These are phyloP conservation scores for Asterochloris erici DNA, from an alignment of 139 green algal genomes.

Conservation along the genomic window DNA sequence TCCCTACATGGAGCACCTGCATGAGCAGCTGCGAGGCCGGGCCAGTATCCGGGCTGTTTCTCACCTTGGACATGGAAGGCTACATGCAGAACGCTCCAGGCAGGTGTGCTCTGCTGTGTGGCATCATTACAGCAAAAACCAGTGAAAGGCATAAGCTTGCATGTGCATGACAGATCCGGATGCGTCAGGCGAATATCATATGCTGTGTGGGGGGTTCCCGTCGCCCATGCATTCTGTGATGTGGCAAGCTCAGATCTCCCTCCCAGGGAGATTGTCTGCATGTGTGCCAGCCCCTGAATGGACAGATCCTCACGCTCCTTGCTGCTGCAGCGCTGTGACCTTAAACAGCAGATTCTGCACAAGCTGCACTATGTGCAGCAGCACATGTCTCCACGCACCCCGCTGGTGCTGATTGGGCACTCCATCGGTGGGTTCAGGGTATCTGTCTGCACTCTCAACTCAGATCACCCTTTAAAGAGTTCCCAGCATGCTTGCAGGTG, in stretches of 20 bases:
- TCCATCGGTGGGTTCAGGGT: background rate
- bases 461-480: background rate
- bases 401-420: slow-evolving; percentile 10
- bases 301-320: too few species aligned
- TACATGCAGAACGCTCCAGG: too few species aligned
- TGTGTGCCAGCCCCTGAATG: too few species aligned
- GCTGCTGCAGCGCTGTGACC: background rate
- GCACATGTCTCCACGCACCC: background rate
- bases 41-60: slow-evolving; percentile 7
- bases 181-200: slow-evolving; percentile 1
- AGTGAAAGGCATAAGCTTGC: too few species aligned
- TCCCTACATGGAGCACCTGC: slow-evolving; percentile 8
- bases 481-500: background rate
- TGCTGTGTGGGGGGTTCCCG: too few species aligned
- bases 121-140: too few species aligned
- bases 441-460: background rate
- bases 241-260: too few species aligned
- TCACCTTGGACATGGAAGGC: background rate
- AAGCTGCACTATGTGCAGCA: slow-evolving; percentile 8
- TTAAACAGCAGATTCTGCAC: slow-evolving; percentile 5
- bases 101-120: too few species aligned
- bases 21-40: background rate
- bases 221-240: too few species aligned
- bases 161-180: too few species aligned
- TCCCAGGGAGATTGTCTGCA: too few species aligned